These are phyloP conservation scores for Trichoderma sp. DNA, from an alignment of 2,329 filamentous ascomycete genomes.

Conservation along the genomic window DNA sequence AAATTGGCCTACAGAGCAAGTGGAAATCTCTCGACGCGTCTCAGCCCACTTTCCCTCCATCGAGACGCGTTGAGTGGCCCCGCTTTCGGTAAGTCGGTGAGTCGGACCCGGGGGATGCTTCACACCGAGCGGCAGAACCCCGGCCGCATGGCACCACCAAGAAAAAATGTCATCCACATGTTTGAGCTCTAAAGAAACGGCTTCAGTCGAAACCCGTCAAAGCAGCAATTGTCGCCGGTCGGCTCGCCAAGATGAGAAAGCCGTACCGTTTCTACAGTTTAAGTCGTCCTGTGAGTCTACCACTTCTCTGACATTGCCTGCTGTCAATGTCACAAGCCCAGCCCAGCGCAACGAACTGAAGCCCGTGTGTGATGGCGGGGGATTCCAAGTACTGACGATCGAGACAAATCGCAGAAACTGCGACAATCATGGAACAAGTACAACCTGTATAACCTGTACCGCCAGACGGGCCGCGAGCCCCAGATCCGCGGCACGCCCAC, in stretches of 20 bases:
- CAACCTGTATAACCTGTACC: conserved; percentile 85
- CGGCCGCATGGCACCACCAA: conserved; percentile 19
- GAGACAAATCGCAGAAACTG: conserved; percentile 66
- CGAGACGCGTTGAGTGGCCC: conserved; percentile 36
- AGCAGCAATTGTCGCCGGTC: conserved; percentile 27
- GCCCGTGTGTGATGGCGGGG: conserved; percentile 4
- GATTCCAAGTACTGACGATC: conserved; percentile 7
- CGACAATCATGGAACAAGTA: conserved; percentile 97
- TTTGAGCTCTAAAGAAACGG: conserved; percentile 24
- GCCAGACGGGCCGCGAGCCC: conserved; percentile 39
- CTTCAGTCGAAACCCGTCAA: conserved; percentile 20
- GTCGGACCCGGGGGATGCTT: neutral
- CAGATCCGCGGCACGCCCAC: conserved; percentile 53
- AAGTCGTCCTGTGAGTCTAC: conserved; percentile 60
- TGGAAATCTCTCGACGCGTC: conserved; percentile 28
- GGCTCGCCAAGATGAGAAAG: conserved; percentile 54
- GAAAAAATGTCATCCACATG: conserved; percentile 27
- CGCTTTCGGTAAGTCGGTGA: conserved; percentile 19
- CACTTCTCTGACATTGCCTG: neutral
- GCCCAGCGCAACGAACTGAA: neutral
- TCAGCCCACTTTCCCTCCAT: neutral
- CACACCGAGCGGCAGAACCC: conserved; percentile 10
- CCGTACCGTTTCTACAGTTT: conserved; percentile 66
- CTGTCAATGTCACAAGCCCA: neutral
- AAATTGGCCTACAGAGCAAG: neutral